Evolutionary conservation across 768 basidiomycete genomes (phyloP).

Genomic region (Russula emetica): DNA sequence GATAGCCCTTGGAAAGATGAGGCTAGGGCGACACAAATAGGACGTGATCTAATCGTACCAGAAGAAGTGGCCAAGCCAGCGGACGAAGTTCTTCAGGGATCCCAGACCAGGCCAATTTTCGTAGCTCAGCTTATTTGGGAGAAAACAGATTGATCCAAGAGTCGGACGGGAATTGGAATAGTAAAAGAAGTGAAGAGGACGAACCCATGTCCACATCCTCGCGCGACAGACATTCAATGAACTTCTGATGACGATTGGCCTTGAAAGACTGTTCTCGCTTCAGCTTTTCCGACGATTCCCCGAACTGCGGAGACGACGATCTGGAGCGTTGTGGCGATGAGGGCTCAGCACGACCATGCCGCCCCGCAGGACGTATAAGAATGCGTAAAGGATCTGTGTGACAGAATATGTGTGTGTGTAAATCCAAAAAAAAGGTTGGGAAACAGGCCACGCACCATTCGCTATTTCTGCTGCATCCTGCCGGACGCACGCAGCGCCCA

Average conservation of each 20-base stretch:
- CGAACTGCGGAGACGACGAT: conserved; percentile 21
- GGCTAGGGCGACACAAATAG: conserved; percentile 8
- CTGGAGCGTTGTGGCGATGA: conserved; percentile 11
- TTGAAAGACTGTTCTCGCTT: conserved; percentile 73
- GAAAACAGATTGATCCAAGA: not conserved
- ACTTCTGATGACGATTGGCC: conserved; percentile 74
- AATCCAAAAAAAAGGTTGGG: not conserved
- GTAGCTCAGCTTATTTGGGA: conserved; percentile 57
- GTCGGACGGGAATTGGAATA: not conserved
- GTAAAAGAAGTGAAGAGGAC: conserved; percentile 19
- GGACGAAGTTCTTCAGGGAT: conserved; percentile 85
- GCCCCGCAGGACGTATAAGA: conserved; percentile 12
- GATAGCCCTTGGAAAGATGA: conserved; percentile 67
- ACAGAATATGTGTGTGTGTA: not conserved
- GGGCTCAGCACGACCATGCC: conserved; percentile 8
- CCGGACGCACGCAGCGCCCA: conserved; percentile 17
- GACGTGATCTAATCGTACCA: conserved; percentile 50
- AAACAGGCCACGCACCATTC: conserved; percentile 16
- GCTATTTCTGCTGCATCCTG: conserved; percentile 28
- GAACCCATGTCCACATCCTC: conserved; percentile 80
- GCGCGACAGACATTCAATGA: conserved; percentile 69
- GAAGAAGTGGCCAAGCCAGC: conserved; percentile 89
- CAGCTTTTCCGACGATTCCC: conserved; percentile 42
- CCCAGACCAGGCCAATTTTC: conserved; percentile 93
- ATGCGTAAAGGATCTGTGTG: conserved; percentile 26